Conservation (phyloP, 2,329 filamentous ascomycete species). For the Cercospora nicotianae region DNA sequence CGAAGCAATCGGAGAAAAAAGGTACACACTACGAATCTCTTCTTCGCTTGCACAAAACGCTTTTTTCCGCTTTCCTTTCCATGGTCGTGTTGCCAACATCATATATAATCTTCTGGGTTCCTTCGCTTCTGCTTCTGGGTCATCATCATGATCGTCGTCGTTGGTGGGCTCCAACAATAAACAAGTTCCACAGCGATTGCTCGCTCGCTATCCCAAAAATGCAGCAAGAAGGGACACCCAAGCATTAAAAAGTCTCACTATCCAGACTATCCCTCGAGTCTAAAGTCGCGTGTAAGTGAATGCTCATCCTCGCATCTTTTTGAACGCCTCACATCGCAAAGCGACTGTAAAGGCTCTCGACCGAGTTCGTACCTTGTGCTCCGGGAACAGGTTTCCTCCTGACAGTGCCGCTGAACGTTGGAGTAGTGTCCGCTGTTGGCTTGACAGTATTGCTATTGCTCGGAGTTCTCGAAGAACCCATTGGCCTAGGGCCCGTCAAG, state of each 20-base stretch:
- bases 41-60: neutral
- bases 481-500: conserved; percentile 49
- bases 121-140: neutral
- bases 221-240: neutral
- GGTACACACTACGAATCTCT: neutral
- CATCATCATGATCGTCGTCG: neutral
- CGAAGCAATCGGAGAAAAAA: neutral
- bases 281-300: conserved; percentile 5
- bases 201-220: neutral
- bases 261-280: conserved; percentile 28
- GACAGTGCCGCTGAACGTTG: conserved; percentile 24
- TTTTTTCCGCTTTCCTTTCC: neutral
- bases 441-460: conserved; percentile 28
- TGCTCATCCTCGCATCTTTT: neutral
- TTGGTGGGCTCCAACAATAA: neutral
- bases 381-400: conserved; percentile 34
- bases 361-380: conserved; percentile 26
- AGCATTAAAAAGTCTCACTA: conserved; percentile 28
- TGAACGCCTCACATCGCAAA: neutral
- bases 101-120: neutral
- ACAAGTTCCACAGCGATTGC: neutral
- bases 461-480: conserved; percentile 35
- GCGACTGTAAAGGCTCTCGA: conserved; percentile 13
- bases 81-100: neutral
- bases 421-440: conserved; percentile 16